A percentile compares a stretch with the other conserved stretches of the same genome.
phyloP scores from a whole-genome alignment of 352 stramenopile genomes.

The Ophiocytium majus region DNA sequence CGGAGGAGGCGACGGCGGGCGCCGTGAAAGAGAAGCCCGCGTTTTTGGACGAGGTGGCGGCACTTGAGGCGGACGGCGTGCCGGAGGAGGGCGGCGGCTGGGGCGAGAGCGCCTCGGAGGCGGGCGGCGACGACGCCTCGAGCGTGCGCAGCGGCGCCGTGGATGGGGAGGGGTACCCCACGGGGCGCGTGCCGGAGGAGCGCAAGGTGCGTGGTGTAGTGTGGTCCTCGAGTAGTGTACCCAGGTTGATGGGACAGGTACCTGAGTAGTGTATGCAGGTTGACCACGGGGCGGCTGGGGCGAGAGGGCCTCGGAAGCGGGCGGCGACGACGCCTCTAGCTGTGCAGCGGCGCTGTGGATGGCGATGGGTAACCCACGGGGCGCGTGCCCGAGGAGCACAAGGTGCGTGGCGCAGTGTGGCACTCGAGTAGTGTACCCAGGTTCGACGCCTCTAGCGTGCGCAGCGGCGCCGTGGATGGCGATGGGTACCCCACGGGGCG shows the following conservation, averaged over 20 bases:
- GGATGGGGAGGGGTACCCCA: slow-evolving; percentile 36
- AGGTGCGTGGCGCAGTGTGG: slow-evolving; percentile 18
- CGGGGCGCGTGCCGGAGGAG: slow-evolving; percentile 38
- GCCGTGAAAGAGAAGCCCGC: slow-evolving; percentile 31
- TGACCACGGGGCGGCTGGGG: no score
- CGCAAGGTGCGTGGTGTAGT: slow-evolving; percentile 26
- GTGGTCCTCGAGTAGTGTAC: no score
- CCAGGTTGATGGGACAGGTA: no score
- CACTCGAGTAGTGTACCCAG: no score
- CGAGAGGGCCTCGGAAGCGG: slow-evolving; percentile 30
- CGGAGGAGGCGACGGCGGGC: slow-evolving; percentile 24
- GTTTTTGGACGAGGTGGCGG: slow-evolving; percentile 40
- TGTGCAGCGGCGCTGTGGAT: slow-evolving; percentile 34
- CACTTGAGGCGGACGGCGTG: slow-evolving; percentile 28
- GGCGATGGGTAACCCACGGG: slow-evolving; percentile 36
- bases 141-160: slow-evolving; percentile 24
- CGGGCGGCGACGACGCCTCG: slow-evolving; percentile 30
- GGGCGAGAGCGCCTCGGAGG: slow-evolving; percentile 29
- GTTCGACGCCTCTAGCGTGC: no score
- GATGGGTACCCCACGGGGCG: slow-evolving; percentile 37
- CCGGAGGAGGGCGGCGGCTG: slow-evolving; percentile 37
- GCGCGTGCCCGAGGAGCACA: slow-evolving; percentile 40
- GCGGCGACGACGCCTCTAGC: slow-evolving; percentile 26
- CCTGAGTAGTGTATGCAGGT: no score
- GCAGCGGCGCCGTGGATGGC: slow-evolving; percentile 31